A percentile compares a stretch with the other conserved stretches of the same genome.
These are phyloP conservation scores for Prillingera fragicola DNA, from an alignment of 1,284 basidiomycete species.

Conservation along the genomic window DNA sequence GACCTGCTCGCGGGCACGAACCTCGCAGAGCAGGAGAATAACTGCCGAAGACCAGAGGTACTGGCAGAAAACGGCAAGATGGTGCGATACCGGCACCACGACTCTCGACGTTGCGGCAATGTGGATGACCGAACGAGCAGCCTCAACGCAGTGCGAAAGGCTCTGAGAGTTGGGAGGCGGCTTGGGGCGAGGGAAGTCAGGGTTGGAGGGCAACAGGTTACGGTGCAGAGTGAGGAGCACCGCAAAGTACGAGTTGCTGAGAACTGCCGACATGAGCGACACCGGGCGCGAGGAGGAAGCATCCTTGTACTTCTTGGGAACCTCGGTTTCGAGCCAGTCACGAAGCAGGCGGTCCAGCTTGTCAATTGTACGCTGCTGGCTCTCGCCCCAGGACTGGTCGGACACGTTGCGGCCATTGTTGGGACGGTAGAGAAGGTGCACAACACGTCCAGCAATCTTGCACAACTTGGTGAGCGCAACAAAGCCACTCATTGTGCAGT, in stretches of 20 bases:
- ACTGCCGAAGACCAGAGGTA: slow-evolving; percentile 85
- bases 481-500: slow-evolving; percentile 63
- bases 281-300: slow-evolving; percentile 32
- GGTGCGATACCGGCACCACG: slow-evolving; percentile 77
- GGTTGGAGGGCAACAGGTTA: slow-evolving; percentile 60
- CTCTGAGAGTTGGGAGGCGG: slow-evolving; percentile 42
- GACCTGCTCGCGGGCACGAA: slow-evolving; percentile 66
- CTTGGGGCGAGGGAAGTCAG: slow-evolving; percentile 38
- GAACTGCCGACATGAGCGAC: slow-evolving; percentile 66
- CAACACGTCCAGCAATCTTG: slow-evolving; percentile 69
- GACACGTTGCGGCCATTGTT: slow-evolving; percentile 30
- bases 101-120: slow-evolving; percentile 78
- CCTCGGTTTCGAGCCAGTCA: slow-evolving; percentile 68
- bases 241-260: slow-evolving; percentile 84
- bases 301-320: slow-evolving; percentile 58
- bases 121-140: slow-evolving; percentile 55
- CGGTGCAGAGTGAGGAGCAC: slow-evolving; percentile 81
- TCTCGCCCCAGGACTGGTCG: slow-evolving; percentile 65
- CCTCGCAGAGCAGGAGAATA: slow-evolving; percentile 77
- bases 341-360: slow-evolving; percentile 66
- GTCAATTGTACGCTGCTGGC: slow-evolving; percentile 69
- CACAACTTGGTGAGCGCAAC: slow-evolving; percentile 69
- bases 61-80: slow-evolving; percentile 84
- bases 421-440: slow-evolving; percentile 49
- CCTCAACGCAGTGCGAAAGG: slow-evolving; percentile 41